Evolutionary conservation across 306 rosid species (phyloP), one percentile per base, ranked within the genome.

Genomic region (Ammopiptanthus mongolicus): DNA sequence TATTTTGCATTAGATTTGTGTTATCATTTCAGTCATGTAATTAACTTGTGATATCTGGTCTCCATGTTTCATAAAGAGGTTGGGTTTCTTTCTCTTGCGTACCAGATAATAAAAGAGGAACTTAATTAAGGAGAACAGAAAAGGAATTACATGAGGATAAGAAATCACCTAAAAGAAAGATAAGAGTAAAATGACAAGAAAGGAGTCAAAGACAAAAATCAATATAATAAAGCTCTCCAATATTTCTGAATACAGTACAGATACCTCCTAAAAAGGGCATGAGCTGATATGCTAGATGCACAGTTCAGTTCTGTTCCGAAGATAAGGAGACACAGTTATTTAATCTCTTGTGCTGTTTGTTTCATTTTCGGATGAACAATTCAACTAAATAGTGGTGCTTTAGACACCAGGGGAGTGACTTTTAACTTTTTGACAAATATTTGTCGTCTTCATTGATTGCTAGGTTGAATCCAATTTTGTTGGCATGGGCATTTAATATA

Each of bases 1-100:
- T 67, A 56, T 42, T 44, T 72, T 41, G 31, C 23, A 6, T 33
- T 42, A 8, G 22, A 21, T 69, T 6, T 34, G 34, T 55, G 34
- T 73, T 69, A 73, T 41, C 44, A 69, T 68, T 69, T 53, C n/a
- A 8, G 31, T 70, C 50, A 10, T 76, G 62, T 39, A 68, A 15
- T 25, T 65, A 56, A 33, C 73, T 70, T 50, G 15, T 65, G 21
- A 41, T 57, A 47, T 71, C 76, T 69, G 56, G 18, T 67, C 51
- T 67, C 61, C 44, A 17, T 46, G 68, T 74, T 60, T 67, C 33
- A 14, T 5, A 11, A 51, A 53, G 58, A 28, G 6, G n/a, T 13
- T 50, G 52, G 28, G 17, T 52, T 42, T 55, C 61, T 79, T 52
- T 50, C 60, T 58, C 18, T 48, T 47, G 56, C 23, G 2, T 73